Conservation (phyloP, 495 filamentous ascomycete species). For the Penicillium bialowiezense region DNA sequence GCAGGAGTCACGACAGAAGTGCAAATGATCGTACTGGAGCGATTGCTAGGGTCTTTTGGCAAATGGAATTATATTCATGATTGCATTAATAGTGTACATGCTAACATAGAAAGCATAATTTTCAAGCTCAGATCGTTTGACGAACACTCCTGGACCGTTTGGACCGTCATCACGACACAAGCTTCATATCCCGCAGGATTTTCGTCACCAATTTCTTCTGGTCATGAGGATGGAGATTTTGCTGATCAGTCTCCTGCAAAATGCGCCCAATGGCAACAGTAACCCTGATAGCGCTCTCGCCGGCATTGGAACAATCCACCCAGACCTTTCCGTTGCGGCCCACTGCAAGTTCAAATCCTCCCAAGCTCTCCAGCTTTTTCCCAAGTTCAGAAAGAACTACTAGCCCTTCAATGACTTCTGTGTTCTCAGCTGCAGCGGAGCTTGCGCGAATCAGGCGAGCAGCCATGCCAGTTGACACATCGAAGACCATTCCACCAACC, state of each 20-base stretch:
- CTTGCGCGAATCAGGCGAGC: constrained; percentile 60
- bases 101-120: constrained; percentile 8
- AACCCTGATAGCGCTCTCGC: constrained; percentile 49
- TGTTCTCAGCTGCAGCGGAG: constrained; percentile 55
- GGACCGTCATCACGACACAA: constrained; percentile 26
- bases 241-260: constrained; percentile 70
- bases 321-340: constrained; percentile 92
- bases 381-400: constrained; percentile 80
- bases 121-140: not conserved
- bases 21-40: too few relatives aligned
- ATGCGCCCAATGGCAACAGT: constrained; percentile 80
- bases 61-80: not conserved
- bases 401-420: constrained; percentile 61
- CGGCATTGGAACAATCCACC: constrained; percentile 70
- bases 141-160: not conserved
- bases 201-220: constrained; percentile 79
- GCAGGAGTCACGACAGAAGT: too few relatives aligned
- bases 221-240: constrained; percentile 61
- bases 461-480: constrained; percentile 76
- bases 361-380: constrained; percentile 59
- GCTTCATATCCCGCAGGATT: constrained; percentile 53
- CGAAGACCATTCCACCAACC: constrained; percentile 82
- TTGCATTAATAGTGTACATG: constrained; percentile 11
- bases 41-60: too few relatives aligned
- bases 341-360: constrained; percentile 87